A percentile compares a stretch with the other conserved stretches of the same genome.
phyloP scores from a whole-genome alignment of 176 grass and related monocot species.

The Hordeum marinum region DNA sequence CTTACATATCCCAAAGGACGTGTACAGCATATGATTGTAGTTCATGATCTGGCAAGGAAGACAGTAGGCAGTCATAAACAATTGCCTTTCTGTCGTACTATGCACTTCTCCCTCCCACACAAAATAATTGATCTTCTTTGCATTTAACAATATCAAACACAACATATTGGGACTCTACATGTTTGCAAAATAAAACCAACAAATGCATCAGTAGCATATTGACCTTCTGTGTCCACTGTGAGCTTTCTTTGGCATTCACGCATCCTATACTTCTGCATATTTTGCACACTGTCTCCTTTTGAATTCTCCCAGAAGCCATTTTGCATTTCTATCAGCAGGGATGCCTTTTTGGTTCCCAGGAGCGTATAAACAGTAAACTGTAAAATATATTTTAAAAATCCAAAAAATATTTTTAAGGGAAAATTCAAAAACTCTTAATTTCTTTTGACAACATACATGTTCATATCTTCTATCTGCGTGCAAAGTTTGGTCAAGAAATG shows the following conservation, averaged over 20 bases:
- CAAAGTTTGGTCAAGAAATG: neutral
- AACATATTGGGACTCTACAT: neutral
- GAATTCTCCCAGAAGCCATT: neutral
- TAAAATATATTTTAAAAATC: neutral
- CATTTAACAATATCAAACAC: neutral
- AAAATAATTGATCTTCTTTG: neutral
- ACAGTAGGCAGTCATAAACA: neutral
- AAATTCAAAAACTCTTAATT: neutral
- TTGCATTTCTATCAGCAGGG: neutral
- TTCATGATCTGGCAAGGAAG: neutral
- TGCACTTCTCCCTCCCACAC: neutral
- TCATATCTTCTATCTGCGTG: neutral
- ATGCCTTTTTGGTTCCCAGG: neutral
- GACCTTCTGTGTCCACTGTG: neutral
- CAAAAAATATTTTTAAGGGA: too few relatives aligned
- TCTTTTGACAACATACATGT: neutral
- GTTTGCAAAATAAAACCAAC: constrained; percentile 3
- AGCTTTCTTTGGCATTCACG: constrained; percentile 7
- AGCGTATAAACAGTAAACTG: neutral
- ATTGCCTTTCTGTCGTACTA: neutral
- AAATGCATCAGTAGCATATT: neutral
- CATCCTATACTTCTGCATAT: neutral
- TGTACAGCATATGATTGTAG: neutral
- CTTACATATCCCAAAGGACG: neutral
- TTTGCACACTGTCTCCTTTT: neutral